Evolutionary conservation across 495 filamentous ascomycete genomes (phyloP), one percentile per base, ranked within the genome.

Genomic region (Terfezia boudieri): DNA sequence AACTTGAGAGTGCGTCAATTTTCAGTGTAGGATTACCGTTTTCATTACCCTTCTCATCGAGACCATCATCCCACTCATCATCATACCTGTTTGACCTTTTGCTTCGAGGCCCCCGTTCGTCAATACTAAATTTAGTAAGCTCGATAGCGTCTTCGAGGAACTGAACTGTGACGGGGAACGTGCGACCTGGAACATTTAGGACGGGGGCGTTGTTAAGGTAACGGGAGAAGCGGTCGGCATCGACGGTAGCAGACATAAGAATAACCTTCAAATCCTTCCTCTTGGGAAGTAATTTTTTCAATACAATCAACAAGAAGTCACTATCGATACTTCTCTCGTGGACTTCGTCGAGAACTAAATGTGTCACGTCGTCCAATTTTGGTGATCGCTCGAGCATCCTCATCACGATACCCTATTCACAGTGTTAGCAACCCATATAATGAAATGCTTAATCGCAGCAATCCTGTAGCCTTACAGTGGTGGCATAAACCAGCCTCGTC

Each of bases 321-420:
- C 84, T 92, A 66, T 95, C 90, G 57, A 98, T 95, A 17, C 83
- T 82, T 53, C 88, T 77, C 60, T 96, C 88, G 66, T 96, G 89
- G 4, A 94, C 86, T 66, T 98, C 90, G 59, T 98, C 90, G 22
- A 98, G 75, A 50, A 98, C 78, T 53, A 98, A 73, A 67, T 95
- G 89, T 3, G 86, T 92, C 53, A 96, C 80, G 53, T 93, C 89
- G 49, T 76, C 73, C 49, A 98, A 76, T 50, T 88, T 80, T 57
- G 83, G 79, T 0, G 83, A 85, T 2, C 80, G 78, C 67, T 98
- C 89, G 9, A 98, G 71, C 90, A 96, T 98, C 12, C 90, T 81
- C 72, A 96, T 84, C 7, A 98, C 84, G 58, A 96, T 92, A 68
- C 90, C 90, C 55, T 80, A 79, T 11, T 76, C 77, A 26, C 66